Base-by-base conservation (phyloP, 495 filamentous ascomycete genomes). In the Rusavskia elegans region DNA sequence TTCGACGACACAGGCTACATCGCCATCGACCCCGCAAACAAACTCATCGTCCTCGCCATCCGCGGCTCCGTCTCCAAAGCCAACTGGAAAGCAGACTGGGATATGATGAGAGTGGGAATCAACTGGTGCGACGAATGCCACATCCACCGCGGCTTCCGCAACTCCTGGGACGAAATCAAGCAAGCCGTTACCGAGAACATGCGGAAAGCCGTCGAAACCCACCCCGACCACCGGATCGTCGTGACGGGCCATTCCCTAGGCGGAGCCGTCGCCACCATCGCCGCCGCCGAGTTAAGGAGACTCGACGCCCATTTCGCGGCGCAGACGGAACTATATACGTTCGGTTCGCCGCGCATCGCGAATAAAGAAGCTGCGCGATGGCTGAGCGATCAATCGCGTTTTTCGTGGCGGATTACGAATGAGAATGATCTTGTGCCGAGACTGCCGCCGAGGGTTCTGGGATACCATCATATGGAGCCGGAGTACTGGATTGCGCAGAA, bases 191-290 rank as follows among this genome's bases (percentile, higher is more conserved):
- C 78, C 10, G 60, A 59, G 1, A 57, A 70, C 0, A 54, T 80
- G 8, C 51, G 66, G 19, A 48, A 55, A 1, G 65, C 71, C 27
- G 46, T 50, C 13, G 50, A 52, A 1, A 42, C 50, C 10, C 51
- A 82, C 61, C 67, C 79, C 0, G 61, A 54, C 21, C 83, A 78
- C 59, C 67, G 63, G 25, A 57, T 87, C 48, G 63, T 78, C 11
- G 57, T 77, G 27, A 83, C 81, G 0, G 83, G 83, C 21, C 83
- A 87, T 66, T 82, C 78, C 29, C 71, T 85, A 16, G 84, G 84
- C 19, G 84, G 59, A 32, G 82, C 83, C 3, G 54, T 85, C 20
- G 79, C 75, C 21, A 76, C 73, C 0, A 51, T 88, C 1, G 79
- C 72, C 0, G 78, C 77, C 0, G 75, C 68, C 14, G 70, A 72